phyloP scores from a whole-genome alignment of 805 yeast species.

The Komagataella mondaviorum region DNA sequence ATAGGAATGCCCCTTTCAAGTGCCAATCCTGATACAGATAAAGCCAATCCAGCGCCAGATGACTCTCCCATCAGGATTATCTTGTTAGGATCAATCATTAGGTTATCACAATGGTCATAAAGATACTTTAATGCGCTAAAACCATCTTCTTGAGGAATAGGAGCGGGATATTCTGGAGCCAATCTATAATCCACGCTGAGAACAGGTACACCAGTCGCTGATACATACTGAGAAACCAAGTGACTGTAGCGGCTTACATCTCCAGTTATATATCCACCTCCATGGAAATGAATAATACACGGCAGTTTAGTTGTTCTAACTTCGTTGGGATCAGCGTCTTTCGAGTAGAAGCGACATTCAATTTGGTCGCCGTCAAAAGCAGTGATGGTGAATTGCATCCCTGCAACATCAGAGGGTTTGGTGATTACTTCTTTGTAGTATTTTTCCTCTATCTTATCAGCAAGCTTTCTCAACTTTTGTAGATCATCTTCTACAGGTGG shows the following conservation, averaged over 20 bases:
- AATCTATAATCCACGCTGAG: constrained; percentile 1
- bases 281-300: neutral
- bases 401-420: neutral
- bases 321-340: neutral
- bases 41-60: neutral
- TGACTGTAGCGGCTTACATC: neutral
- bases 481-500: neutral
- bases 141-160: neutral
- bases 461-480: neutral
- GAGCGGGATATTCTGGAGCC: neutral
- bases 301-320: neutral
- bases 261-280: neutral
- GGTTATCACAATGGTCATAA: neutral
- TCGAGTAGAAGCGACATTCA: neutral
- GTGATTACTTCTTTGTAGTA: neutral
- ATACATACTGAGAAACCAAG: neutral
- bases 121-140: neutral
- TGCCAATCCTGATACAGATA: neutral
- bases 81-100: neutral
- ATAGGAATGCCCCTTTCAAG: neutral
- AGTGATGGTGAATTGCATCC: neutral
- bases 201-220: neutral
- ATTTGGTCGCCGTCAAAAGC: neutral
- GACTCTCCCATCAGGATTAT: neutral
- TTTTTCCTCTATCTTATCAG: neutral